phyloP scores from a whole-genome alignment of 306 rosid genomes.

The Urtica urens region DNA sequence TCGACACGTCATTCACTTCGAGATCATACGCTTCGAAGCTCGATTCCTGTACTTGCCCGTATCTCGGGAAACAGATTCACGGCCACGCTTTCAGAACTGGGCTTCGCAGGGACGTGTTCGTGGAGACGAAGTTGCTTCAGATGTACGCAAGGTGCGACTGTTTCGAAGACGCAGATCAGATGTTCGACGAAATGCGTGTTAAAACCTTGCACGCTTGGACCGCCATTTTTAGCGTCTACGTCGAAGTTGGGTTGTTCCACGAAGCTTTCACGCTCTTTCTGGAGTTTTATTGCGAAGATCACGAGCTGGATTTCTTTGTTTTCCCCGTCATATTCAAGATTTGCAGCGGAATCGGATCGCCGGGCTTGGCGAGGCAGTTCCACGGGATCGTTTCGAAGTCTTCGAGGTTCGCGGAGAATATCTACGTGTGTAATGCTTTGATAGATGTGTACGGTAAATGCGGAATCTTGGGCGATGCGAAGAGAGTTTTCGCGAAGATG shows the following conservation, averaged over 20 bases:
- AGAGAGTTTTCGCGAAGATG: constrained; percentile 30
- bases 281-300: constrained; percentile 16
- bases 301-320: constrained; percentile 27
- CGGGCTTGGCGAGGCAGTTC: constrained; percentile 28
- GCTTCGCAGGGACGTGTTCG: constrained; percentile 23
- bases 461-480: constrained; percentile 34
- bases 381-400: constrained; percentile 31
- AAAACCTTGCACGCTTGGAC: constrained; percentile 39
- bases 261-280: constrained; percentile 20
- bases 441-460: constrained; percentile 50
- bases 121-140: constrained; percentile 41
- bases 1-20: constrained; percentile 21
- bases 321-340: constrained; percentile 34
- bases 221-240: constrained; percentile 25
- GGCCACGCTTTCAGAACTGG: constrained; percentile 31
- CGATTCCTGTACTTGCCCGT: constrained; percentile 29
- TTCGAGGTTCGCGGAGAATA: constrained; percentile 20
- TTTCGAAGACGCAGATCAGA: constrained; percentile 11
- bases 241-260: constrained; percentile 22
- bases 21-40: constrained; percentile 25
- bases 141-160: constrained; percentile 25
- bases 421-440: constrained; percentile 40
- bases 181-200: constrained; percentile 40
- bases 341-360: constrained; percentile 27
- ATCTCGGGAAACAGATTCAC: constrained; percentile 35